Base-by-base conservation (phyloP, 495 filamentous ascomycete genomes). In the Parathielavia appendiculata region DNA sequence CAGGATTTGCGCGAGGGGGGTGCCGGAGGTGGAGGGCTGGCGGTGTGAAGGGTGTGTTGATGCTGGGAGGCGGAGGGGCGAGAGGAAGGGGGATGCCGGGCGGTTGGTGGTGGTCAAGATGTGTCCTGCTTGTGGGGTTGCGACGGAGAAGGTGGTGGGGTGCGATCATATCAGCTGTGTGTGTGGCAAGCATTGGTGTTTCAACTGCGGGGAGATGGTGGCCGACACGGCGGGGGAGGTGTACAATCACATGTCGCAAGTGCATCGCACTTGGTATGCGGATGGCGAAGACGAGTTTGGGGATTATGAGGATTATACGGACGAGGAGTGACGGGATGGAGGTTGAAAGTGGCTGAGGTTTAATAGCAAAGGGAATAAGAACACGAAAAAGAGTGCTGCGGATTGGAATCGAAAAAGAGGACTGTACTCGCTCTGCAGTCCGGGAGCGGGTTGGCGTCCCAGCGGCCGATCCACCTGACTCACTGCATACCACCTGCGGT, bases 121-220 rank as follows among this genome's bases (percentile, higher is more conserved):
- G 44, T 63, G 61, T 49, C 61, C 61, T 10, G 48, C 40, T 5
- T 63, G 61, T 30, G 57, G 61, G 1, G 57, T 63, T 1, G 34
- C 57, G 32, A 54, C 53, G 48, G 51, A 59, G 46, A 59, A 59
- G 47, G 19, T 14, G 20, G 32, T 10, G 1, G 61, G 61, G 41
- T 63, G 61, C 22, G 61, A 63, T 46, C 61, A 63, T 34, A 59
- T 63, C 30, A 5, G 0, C n/a, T 63, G 61, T 30, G 0, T n/a
- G 39, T 63, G 61, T 41, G 56, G 56, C 0, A 34, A 20, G 51
- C 61, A 63, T 34, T 63, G 61, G 61, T 63, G 61, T 20, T 63
- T 55, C 16, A 40, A 53, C 10, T 59, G 61, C 16, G 52, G 52
- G 5, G 26, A 35, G 55, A 35, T 36, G 40, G 51, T 46, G 20